Percentiles rank a stretch among this genome's conserved stretches.
Evolutionary conservation across 1,284 basidiomycete genomes (phyloP).

Genomic region (Cutaneotrichosporon arboriforme): DNA sequence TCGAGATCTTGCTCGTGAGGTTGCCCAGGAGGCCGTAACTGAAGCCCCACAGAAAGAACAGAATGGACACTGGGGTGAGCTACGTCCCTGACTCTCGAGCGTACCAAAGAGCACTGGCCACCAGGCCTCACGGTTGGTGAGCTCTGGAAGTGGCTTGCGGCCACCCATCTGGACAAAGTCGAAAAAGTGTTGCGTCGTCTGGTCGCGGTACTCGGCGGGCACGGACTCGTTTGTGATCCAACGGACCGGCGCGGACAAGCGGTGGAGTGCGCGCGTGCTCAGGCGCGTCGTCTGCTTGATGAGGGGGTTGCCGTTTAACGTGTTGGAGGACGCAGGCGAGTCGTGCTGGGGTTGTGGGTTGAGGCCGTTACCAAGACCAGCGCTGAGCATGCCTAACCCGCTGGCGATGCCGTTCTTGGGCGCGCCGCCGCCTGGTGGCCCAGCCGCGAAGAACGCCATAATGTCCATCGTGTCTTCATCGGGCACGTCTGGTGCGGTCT

Average conservation of each 20-base stretch:
- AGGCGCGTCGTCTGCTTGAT: too few relatives aligned
- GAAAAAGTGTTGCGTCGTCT: slow-evolving; percentile 38
- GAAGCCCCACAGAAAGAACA: slow-evolving; percentile 48
- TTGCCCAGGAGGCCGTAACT: slow-evolving; percentile 44
- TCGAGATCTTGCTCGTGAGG: slow-evolving; percentile 37
- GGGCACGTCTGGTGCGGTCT: slow-evolving; percentile 11
- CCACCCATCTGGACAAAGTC: slow-evolving; percentile 44
- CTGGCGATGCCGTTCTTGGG: background rate
- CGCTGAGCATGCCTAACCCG: background rate
- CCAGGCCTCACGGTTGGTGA: slow-evolving; percentile 37
- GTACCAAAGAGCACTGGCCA: slow-evolving; percentile 37
- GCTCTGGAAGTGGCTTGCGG: slow-evolving; percentile 37
- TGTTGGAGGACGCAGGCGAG: too few relatives aligned
- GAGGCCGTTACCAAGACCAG: background rate
- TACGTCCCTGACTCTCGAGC: slow-evolving; percentile 16
- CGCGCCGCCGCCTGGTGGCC: slow-evolving; percentile 13
- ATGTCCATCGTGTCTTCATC: slow-evolving; percentile 34
- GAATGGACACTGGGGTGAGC: slow-evolving; percentile 26
- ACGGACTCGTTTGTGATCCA: slow-evolving; percentile 13
- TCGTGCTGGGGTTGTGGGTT: background rate
- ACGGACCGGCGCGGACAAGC: slow-evolving; percentile 6
- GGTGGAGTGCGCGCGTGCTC: too few relatives aligned
- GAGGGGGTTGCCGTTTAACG: too few relatives aligned
- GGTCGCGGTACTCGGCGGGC: slow-evolving; percentile 19
- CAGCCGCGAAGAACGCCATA: slow-evolving; percentile 32